These are phyloP conservation scores for Pholiota microspora DNA, from an alignment of 768 basidiomycete species.

Conservation along the genomic window DNA sequence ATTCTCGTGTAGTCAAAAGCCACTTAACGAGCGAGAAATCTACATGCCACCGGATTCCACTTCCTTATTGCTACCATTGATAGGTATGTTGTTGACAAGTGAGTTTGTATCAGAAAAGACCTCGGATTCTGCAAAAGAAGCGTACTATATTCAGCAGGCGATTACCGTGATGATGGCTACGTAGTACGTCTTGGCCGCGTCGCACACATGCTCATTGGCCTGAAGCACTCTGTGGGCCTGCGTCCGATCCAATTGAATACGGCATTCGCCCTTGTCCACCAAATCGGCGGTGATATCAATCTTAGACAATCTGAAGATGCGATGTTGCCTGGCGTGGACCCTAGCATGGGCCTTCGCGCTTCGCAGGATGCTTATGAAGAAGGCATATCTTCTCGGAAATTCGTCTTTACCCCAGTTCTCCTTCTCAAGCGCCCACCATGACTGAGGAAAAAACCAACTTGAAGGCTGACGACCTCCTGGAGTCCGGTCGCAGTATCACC, in stretches of 20 bases:
- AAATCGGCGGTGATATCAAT: background rate
- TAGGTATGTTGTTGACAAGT: background rate
- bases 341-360: no score
- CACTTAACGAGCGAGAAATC: background rate
- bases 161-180: background rate
- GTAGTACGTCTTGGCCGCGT: no score
- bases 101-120: slow-evolving; percentile 1
- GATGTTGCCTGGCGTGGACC: slow-evolving; percentile 3
- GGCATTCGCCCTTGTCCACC: background rate
- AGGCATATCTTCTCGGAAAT: background rate
- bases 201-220: background rate
- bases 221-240: slow-evolving; percentile 4
- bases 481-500: slow-evolving; percentile 2
- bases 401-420: slow-evolving; percentile 2
- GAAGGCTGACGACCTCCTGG: slow-evolving; percentile 5
- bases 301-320: background rate
- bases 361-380: background rate
- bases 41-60: background rate
- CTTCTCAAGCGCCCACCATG: slow-evolving; percentile 1
- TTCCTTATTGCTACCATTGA: background rate
- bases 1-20: background rate
- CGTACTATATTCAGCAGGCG: background rate
- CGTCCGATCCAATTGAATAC: slow-evolving; percentile 3
- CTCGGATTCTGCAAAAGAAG: background rate
- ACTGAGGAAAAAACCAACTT: slow-evolving; percentile 5